Conservation (phyloP, 2,329 filamentous ascomycete species). For the Seiridium cupressi region DNA sequence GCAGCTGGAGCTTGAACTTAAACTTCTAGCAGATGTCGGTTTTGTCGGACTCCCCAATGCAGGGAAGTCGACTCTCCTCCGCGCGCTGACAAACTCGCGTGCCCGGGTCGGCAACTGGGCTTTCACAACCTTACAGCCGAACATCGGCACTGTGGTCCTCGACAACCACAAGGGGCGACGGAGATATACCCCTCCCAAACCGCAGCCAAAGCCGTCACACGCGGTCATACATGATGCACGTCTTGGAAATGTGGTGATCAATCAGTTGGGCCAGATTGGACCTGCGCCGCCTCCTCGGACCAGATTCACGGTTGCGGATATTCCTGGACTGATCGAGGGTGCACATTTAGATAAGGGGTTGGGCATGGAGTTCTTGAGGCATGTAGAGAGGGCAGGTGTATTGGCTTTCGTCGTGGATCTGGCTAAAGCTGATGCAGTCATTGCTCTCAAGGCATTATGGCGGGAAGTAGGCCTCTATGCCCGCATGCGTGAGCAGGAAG, state of each 20-base stretch:
- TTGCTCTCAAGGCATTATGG: constrained; percentile 81
- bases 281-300: constrained; percentile 59
- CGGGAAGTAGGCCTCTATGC: constrained; percentile 86
- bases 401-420: constrained; percentile 94
- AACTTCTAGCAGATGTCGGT: constrained; percentile 91
- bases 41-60: constrained; percentile 94
- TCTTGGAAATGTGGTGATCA: constrained; percentile 25
- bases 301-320: constrained; percentile 91
- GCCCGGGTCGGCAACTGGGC: constrained; percentile 92
- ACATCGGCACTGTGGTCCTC: constrained; percentile 92
- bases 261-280: constrained; percentile 18
- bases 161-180: constrained; percentile 83
- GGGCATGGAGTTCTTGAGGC: constrained; percentile 86
- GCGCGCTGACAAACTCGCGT: constrained; percentile 83
- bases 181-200: constrained; percentile 33
- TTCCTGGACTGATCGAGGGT: constrained; percentile 88
- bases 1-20: constrained; percentile 84
- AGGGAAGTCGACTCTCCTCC: constrained; percentile 89
- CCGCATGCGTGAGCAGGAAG: constrained; percentile 71
- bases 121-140: constrained; percentile 92
- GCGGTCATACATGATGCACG: constrained; percentile 32
- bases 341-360: constrained; percentile 90
- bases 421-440: constrained; percentile 72
- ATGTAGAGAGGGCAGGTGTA: constrained; percentile 90
- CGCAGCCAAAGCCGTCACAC: constrained; percentile 31